Conservation (phyloP, 352 stramenopile genomes). For the Achlya hypogyna region DNA sequence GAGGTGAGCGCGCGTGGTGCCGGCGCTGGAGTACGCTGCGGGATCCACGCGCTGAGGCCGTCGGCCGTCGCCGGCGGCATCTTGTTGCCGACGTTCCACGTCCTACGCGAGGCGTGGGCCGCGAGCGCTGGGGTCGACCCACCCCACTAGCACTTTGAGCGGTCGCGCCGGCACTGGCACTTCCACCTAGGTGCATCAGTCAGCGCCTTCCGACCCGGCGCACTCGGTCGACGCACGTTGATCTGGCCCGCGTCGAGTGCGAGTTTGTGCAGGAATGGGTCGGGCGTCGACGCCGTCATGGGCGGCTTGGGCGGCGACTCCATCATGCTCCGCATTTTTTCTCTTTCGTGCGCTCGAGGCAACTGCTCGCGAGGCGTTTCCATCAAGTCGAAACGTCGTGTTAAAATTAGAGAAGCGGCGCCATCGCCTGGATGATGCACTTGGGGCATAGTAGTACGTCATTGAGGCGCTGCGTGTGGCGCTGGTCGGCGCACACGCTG, state of each 20-base stretch:
- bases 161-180: not conserved
- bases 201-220: not conserved
- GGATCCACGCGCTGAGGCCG: conserved; percentile 59
- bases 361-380: too few species aligned
- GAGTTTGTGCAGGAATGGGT: conserved; percentile 14
- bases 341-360: not conserved
- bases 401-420: conserved; percentile 16
- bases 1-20: not conserved
- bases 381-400: too few species aligned
- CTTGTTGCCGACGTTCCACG: conserved; percentile 83
- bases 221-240: not conserved
- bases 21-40: conserved; percentile 16
- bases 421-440: conserved; percentile 13
- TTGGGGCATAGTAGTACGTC: conserved; percentile 4
- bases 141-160: conserved; percentile 14
- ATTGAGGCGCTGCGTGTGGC: conserved; percentile 13
- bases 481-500: not conserved
- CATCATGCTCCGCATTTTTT: not conserved
- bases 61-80: conserved; percentile 54
- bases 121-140: not conserved
- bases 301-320: conserved; percentile 2
- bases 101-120: not conserved
- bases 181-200: not conserved
- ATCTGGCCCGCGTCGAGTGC: not conserved
- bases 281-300: not conserved